These are phyloP conservation scores for Primulina tabacum DNA, from an alignment of 257 asterid species.

Conservation along the genomic window DNA sequence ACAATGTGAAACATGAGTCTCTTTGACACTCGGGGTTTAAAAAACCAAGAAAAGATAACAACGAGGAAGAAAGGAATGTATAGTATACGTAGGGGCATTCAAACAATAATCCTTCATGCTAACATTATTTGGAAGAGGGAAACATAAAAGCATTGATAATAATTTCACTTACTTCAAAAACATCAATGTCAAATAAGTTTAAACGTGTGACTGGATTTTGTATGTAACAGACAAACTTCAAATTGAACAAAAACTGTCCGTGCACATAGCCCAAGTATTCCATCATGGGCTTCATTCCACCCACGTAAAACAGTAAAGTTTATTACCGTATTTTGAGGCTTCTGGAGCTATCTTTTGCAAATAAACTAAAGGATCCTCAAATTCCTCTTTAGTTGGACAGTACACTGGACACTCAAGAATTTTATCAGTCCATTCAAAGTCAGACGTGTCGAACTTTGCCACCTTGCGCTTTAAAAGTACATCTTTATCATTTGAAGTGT, in stretches of 20 bases:
- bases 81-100: constrained; percentile 4
- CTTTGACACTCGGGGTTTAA: constrained; percentile 21
- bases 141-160: not conserved
- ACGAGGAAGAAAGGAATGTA: not conserved
- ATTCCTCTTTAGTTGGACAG: constrained; percentile 76
- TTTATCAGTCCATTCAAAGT: constrained; percentile 76
- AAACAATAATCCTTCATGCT: constrained; percentile 10
- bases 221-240: not conserved
- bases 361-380: constrained; percentile 87
- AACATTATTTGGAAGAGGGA: constrained; percentile 1
- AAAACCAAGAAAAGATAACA: constrained; percentile 7
- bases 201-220: not conserved
- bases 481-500: constrained; percentile 47
- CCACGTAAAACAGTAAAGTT: constrained; percentile 8
- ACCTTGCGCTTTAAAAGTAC: constrained; percentile 61
- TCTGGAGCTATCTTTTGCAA: constrained; percentile 93
- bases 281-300: constrained; percentile 16
- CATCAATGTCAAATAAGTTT: not conserved
- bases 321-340: constrained; percentile 86
- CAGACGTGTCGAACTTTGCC: constrained; percentile 64
- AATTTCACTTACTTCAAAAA: constrained; percentile 8
- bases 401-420: constrained; percentile 89
- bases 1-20: constrained; percentile 18
- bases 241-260: constrained; percentile 7
- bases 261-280: not conserved